phyloP scores from a whole-genome alignment of 108 stramenopile species.

The Skeletonema potamos region DNA sequence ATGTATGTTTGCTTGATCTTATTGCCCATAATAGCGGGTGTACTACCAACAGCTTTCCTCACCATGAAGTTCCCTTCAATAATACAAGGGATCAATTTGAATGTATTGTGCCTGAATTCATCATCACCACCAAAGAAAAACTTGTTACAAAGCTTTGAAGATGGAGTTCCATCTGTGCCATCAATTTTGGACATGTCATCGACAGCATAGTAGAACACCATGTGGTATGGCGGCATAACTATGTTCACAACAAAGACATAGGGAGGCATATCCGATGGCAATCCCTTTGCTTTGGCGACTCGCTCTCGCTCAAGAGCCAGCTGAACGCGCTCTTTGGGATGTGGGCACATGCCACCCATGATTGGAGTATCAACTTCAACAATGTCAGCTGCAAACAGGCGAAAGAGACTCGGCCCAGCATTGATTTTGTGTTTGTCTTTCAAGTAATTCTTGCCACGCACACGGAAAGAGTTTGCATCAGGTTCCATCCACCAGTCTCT shows the following conservation, averaged over 20 bases:
- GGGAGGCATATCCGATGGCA: slow-evolving; percentile 63
- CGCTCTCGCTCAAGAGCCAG: slow-evolving; percentile 61
- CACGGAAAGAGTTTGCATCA: slow-evolving; percentile 84
- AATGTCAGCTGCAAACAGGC: slow-evolving; percentile 84
- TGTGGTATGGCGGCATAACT: slow-evolving; percentile 69
- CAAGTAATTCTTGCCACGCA: slow-evolving; percentile 85
- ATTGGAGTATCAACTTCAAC: slow-evolving; percentile 69
- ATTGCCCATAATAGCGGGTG: slow-evolving; percentile 92
- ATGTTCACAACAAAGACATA: slow-evolving; percentile 83
- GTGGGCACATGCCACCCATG: slow-evolving; percentile 72
- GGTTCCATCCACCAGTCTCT: slow-evolving; percentile 81
- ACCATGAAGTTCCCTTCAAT: slow-evolving; percentile 94
- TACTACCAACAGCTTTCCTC: slow-evolving; percentile 85
- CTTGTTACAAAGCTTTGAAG: slow-evolving; percentile 69
- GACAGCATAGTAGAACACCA: slow-evolving; percentile 85
- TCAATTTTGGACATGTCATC: slow-evolving; percentile 79
- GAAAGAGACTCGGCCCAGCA: slow-evolving; percentile 80
- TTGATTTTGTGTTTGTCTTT: slow-evolving; percentile 73
- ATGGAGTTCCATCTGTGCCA: slow-evolving; percentile 70
- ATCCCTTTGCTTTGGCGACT: slow-evolving; percentile 40
- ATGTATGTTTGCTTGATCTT: slow-evolving; percentile 89
- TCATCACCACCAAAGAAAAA: slow-evolving; percentile 82
- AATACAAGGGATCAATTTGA: slow-evolving; percentile 93
- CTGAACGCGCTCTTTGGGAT: slow-evolving; percentile 86
- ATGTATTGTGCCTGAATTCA: slow-evolving; percentile 77